Percentiles rank a stretch among this genome's conserved stretches.
These are phyloP conservation scores for Cerioporus squamosus DNA, from an alignment of 1,284 basidiomycete genomes.

Conservation along the genomic window DNA sequence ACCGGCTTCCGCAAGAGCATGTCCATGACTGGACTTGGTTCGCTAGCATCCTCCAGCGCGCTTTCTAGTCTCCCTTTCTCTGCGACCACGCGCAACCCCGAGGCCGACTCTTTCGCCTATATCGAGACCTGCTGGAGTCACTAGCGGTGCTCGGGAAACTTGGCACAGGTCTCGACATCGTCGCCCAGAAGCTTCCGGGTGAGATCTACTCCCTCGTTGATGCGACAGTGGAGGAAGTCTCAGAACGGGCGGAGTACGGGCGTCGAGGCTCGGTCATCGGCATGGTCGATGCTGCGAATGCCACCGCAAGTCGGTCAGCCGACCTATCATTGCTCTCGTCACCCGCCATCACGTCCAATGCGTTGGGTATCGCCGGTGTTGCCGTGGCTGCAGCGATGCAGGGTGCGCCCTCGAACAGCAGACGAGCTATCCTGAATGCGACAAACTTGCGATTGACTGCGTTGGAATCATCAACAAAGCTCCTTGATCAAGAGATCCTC, in stretches of 20 bases:
- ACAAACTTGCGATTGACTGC: slow-evolving; percentile 72
- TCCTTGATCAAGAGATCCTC: slow-evolving; percentile 83
- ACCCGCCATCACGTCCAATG: slow-evolving; percentile 17
- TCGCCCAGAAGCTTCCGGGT: slow-evolving; percentile 82
- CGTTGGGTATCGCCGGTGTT: slow-evolving; percentile 30
- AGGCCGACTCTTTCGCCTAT: slow-evolving; percentile 92
- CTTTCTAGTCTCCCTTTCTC: slow-evolving; percentile 24
- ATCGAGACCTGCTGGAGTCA: slow-evolving; percentile 95
- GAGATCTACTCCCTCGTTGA: slow-evolving; percentile 92
- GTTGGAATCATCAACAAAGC: slow-evolving; percentile 76
- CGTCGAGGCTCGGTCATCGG: slow-evolving; percentile 55
- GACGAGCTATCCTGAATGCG: slow-evolving; percentile 41
- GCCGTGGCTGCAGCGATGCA: slow-evolving; percentile 23
- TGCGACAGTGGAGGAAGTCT: slow-evolving; percentile 87
- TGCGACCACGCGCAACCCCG: slow-evolving; percentile 64
- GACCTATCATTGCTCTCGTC: slow-evolving; percentile 53
- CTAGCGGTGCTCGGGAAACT: slow-evolving; percentile 91
- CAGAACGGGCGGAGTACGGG: slow-evolving; percentile 81
- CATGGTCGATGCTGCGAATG: slow-evolving; percentile 14
- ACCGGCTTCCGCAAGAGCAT: slow-evolving; percentile 42
- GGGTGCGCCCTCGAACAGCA: slow-evolving; percentile 7
- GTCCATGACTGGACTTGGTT: slow-evolving; percentile 28
- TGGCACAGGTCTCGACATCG: slow-evolving; percentile 82
- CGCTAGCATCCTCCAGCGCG: slow-evolving; percentile 28
- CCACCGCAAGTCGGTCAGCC: slow-evolving; percentile 19